Conservation (phyloP, 352 stramenopile species). For the Blastocystis sp. region DNA sequence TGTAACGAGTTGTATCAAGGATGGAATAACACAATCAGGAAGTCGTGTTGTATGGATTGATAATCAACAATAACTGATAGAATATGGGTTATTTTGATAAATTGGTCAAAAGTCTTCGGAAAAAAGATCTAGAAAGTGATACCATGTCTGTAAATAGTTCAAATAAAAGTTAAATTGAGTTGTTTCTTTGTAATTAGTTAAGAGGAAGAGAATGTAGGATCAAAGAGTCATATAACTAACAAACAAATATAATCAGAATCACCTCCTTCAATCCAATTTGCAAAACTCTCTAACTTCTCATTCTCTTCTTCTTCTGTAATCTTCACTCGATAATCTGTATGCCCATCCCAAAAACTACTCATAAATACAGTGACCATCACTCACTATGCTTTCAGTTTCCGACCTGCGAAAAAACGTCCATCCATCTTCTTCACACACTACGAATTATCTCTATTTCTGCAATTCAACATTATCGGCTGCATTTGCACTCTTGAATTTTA, state of each 20-base stretch:
- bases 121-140: background rate
- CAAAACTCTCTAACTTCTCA: conserved; percentile 52
- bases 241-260: conserved; percentile 14
- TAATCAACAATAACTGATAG: background rate
- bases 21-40: background rate
- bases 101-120: no score
- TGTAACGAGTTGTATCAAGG: background rate
- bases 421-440: conserved; percentile 59
- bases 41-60: background rate
- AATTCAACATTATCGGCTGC: conserved; percentile 27
- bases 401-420: conserved; percentile 52
- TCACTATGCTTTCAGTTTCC: conserved; percentile 52
- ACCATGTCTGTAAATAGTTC: background rate
- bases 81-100: background rate
- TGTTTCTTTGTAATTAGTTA: background rate
- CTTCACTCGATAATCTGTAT: conserved; percentile 42
- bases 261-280: conserved; percentile 49
- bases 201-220: background rate
- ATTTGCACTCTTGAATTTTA: conserved; percentile 39
- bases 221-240: background rate
- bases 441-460: background rate
- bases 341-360: conserved; percentile 59
- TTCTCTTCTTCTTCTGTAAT: conserved; percentile 62
- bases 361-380: background rate
- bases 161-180: background rate